Percentiles rank a stretch among this genome's conserved stretches.
Evolutionary conservation across 805 yeast species (phyloP).

Genomic region (Starmerella vitae): DNA sequence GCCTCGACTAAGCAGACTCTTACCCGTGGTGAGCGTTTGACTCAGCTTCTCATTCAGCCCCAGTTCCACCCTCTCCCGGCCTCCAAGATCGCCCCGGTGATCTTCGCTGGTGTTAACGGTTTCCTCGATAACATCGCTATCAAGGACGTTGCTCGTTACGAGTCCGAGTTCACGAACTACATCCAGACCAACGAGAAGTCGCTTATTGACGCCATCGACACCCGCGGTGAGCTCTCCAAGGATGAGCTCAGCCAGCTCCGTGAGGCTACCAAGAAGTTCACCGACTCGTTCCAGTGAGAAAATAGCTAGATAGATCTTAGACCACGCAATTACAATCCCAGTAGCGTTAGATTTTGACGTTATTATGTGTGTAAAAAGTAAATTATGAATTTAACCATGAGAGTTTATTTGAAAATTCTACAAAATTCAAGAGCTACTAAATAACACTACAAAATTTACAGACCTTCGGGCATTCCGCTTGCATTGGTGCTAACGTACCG

Average conservation of each 20-base stretch:
- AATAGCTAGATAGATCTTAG: conserved; percentile 11
- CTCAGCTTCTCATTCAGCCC: conserved; percentile 95
- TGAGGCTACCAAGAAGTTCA: conserved; percentile 83
- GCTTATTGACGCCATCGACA: conserved; percentile 70
- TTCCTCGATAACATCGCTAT: conserved; percentile 79
- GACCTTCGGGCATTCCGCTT: conserved; percentile 1
- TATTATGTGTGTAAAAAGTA: too few relatives aligned
- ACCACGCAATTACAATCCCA: too few relatives aligned
- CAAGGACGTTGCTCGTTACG: conserved; percentile 79
- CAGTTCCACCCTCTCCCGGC: conserved; percentile 95
- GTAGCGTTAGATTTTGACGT: too few relatives aligned
- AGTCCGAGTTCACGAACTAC: conserved; percentile 81
- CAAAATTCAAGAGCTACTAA: too few relatives aligned
- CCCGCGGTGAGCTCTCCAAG: conserved; percentile 79
- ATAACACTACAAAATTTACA: too few relatives aligned
- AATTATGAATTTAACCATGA: too few relatives aligned
- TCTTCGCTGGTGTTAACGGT: conserved; percentile 99
- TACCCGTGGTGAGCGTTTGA: conserved; percentile 99
- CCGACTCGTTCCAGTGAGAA: conserved; percentile 56
- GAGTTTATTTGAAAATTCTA: too few relatives aligned
- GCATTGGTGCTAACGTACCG: background rate
- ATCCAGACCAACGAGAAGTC: conserved; percentile 81
- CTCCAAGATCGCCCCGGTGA: conserved; percentile 97
- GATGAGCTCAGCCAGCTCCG: conserved; percentile 78
- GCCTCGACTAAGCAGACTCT: conserved; percentile 99